Evolutionary conservation across 2,329 filamentous ascomycete genomes (phyloP).

Genomic region (Thelonectria discophora): DNA sequence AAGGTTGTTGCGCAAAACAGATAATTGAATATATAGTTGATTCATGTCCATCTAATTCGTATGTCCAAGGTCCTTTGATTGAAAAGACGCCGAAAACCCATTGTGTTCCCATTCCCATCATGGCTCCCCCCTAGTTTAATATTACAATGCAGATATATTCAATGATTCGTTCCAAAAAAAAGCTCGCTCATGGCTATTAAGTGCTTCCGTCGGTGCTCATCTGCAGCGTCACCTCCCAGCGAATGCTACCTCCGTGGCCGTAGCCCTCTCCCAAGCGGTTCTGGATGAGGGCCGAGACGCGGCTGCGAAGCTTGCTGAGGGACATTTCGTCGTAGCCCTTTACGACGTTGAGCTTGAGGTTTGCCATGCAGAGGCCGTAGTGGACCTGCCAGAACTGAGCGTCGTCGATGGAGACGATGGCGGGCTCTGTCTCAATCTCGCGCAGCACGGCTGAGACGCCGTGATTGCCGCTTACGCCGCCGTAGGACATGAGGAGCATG

Average conservation of each 20-base stretch:
- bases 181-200: constrained; percentile 27
- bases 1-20: constrained; percentile 11
- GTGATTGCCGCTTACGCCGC: constrained; percentile 48
- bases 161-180: no score
- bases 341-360: constrained; percentile 79
- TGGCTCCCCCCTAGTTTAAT: not conserved
- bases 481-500: constrained; percentile 95
- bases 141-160: not conserved
- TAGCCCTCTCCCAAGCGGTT: constrained; percentile 90
- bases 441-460: constrained; percentile 78
- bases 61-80: not conserved
- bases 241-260: constrained; percentile 77
- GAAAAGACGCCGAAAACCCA: not conserved
- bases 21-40: constrained; percentile 13
- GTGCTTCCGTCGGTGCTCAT: constrained; percentile 57
- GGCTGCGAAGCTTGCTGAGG: constrained; percentile 76
- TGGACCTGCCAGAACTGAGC: constrained; percentile 99
- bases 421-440: constrained; percentile 84
- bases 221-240: constrained; percentile 94
- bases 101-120: not conserved
- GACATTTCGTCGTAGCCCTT: constrained; percentile 74
- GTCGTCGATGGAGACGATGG: constrained; percentile 81
- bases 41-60: constrained; percentile 2
- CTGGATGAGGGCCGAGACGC: constrained; percentile 80
- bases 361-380: constrained; percentile 96